phyloP scores from a whole-genome alignment of 1,139 yeast genomes.

The Candida neerlandica region DNA sequence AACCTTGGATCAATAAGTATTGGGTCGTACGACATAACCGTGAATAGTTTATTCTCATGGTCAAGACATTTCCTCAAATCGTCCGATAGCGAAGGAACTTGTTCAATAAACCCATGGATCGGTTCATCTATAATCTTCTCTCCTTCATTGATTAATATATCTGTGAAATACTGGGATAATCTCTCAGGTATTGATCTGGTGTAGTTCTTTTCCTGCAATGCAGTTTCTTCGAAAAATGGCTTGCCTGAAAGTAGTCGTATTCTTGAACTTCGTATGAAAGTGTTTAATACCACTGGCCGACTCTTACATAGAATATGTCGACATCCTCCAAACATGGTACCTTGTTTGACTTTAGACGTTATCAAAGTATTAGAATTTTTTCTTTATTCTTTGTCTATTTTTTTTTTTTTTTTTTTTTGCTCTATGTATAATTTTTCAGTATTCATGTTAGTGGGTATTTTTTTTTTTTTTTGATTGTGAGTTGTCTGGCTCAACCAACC shows the following conservation, averaged over 20 bases:
- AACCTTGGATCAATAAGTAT: constrained; percentile 32
- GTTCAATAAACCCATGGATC: constrained; percentile 14
- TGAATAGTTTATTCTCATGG: constrained; percentile 30
- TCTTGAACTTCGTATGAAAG: constrained; percentile 10
- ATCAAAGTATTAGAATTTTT: neutral
- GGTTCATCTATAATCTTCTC: constrained; percentile 7
- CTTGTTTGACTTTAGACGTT: neutral
- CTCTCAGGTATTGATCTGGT: constrained; percentile 8
- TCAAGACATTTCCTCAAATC: constrained; percentile 24
- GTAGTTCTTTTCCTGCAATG: neutral
- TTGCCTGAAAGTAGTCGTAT: constrained; percentile 8
- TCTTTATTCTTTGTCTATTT: neutral
- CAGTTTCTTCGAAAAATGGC: constrained; percentile 9
- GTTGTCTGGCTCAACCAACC: too few species aligned
- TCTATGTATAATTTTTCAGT: neutral
- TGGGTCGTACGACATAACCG: constrained; percentile 37
- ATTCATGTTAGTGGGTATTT: neutral
- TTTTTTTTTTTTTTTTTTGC: neutral
- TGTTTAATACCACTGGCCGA: constrained; percentile 10
- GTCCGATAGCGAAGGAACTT: constrained; percentile 19
- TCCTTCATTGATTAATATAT: constrained; percentile 8
- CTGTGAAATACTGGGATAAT: constrained; percentile 11
- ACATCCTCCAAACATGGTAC: neutral
- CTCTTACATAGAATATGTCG: constrained; percentile 2
- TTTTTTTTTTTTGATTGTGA: neutral